Conservation (phyloP, 1,284 basidiomycete species). For the Agroathelia rolfsii region DNA sequence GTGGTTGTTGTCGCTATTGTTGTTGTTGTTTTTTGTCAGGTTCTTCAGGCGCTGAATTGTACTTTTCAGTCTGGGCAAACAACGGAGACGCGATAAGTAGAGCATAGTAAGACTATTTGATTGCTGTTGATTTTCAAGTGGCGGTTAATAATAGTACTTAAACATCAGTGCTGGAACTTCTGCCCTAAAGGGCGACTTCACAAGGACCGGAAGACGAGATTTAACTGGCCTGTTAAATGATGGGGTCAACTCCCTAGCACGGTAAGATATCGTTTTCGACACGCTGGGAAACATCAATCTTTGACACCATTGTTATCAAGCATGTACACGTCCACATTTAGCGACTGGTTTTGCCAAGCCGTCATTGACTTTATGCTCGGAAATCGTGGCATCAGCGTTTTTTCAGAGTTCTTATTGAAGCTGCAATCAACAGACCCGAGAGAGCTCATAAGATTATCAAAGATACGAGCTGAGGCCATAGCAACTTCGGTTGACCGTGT, state of each 20-base stretch:
- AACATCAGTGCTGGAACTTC: slow-evolving; percentile 70
- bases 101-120: slow-evolving; percentile 58
- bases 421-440: slow-evolving; percentile 84
- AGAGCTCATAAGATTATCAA: slow-evolving; percentile 79
- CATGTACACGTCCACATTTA: slow-evolving; percentile 80
- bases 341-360: slow-evolving; percentile 94
- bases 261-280: slow-evolving; percentile 25
- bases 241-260: slow-evolving; percentile 84
- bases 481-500: slow-evolving; percentile 79
- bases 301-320: slow-evolving; percentile 23
- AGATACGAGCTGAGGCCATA: slow-evolving; percentile 83
- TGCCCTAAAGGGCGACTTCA: slow-evolving; percentile 95
- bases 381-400: slow-evolving; percentile 74
- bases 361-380: slow-evolving; percentile 90
- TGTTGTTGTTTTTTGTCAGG: slow-evolving; percentile 3
- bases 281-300: background rate
- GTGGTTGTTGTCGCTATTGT: slow-evolving; percentile 13
- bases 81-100: slow-evolving; percentile 86
- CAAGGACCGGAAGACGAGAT: slow-evolving; percentile 90
- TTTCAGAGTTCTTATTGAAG: slow-evolving; percentile 84
- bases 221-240: slow-evolving; percentile 86
- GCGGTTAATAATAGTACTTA: slow-evolving; percentile 8
- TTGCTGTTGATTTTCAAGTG: slow-evolving; percentile 2
- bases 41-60: slow-evolving; percentile 6
- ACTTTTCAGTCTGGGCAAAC: slow-evolving; percentile 79